A percentile compares a stretch with the other conserved stretches of the same genome.
phyloP scores from a whole-genome alignment of 768 basidiomycete species.

The Steccherinum ochraceum region DNA sequence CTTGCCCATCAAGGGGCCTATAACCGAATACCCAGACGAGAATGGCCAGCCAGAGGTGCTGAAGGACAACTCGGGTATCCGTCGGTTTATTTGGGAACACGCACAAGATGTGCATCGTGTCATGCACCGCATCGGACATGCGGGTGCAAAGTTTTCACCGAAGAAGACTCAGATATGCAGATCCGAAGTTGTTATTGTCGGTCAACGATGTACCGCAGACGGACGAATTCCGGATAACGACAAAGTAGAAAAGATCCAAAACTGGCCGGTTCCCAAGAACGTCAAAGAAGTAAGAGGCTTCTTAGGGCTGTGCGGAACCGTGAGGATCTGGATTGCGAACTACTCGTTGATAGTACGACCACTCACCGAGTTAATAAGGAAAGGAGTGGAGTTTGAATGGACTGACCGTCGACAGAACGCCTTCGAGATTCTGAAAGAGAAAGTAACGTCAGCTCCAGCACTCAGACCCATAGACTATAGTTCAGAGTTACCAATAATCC shows the following conservation, averaged over 20 bases:
- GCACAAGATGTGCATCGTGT: conserved; percentile 12
- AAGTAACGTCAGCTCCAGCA: conserved; percentile 19
- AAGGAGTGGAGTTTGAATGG: conserved; percentile 26
- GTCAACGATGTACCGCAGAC: conserved; percentile 7
- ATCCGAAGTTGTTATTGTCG: conserved; percentile 6
- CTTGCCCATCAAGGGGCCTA: conserved; percentile 15
- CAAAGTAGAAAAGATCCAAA: conserved; percentile 8
- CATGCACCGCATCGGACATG: conserved; percentile 10
- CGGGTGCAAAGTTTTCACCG: conserved; percentile 10
- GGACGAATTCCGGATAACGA: conserved; percentile 9
- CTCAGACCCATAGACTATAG: conserved; percentile 28
- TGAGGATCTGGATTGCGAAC: conserved; percentile 14
- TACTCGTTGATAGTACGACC: conserved; percentile 8
- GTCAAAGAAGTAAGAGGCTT: conserved; percentile 14
- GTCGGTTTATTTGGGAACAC: conserved; percentile 18
- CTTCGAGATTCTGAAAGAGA: conserved; percentile 22
- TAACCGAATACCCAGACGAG: conserved; percentile 8
- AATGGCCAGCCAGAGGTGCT: conserved; percentile 5
- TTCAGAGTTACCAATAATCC: conserved; percentile 19
- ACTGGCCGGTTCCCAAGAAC: conserved; percentile 8
- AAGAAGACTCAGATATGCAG: conserved; percentile 3
- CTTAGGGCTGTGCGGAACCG: conserved; percentile 13
- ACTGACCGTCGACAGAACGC: conserved; percentile 21
- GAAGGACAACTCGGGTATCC: conserved; percentile 11
- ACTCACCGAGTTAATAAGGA: conserved; percentile 10